A percentile compares a stretch with the other conserved stretches of the same genome.
These are phyloP conservation scores for Amanita fuliginea DNA, from an alignment of 768 basidiomycete genomes.

Conservation along the genomic window DNA sequence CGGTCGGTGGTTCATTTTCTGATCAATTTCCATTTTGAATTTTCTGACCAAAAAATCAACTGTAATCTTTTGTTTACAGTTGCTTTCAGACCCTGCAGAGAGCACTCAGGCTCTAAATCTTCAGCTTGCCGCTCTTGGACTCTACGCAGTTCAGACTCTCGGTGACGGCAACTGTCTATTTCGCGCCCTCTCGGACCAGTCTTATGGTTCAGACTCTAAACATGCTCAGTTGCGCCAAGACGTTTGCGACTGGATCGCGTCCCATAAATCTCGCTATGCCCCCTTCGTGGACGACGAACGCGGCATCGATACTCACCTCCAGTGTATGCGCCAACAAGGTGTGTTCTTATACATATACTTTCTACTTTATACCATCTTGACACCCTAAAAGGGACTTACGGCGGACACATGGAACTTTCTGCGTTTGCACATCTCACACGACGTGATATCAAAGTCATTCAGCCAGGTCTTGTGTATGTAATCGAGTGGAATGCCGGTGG, in stretches of 20 bases:
- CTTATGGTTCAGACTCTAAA: slow-evolving; percentile 61
- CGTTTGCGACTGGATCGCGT: slow-evolving; percentile 75
- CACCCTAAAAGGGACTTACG: slow-evolving; percentile 63
- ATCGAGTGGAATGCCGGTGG: slow-evolving; percentile 70
- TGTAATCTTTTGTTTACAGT: slow-evolving; percentile 14
- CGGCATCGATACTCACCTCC: slow-evolving; percentile 61
- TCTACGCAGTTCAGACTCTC: slow-evolving; percentile 80
- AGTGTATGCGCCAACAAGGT: slow-evolving; percentile 75
- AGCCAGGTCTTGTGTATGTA: slow-evolving; percentile 85
- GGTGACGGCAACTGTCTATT: slow-evolving; percentile 95
- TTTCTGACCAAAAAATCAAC: background rate
- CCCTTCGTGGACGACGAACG: slow-evolving; percentile 82
- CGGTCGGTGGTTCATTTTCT: slow-evolving; percentile 9
- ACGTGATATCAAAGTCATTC: slow-evolving; percentile 83
- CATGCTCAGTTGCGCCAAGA: slow-evolving; percentile 62
- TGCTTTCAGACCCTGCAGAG: slow-evolving; percentile 48
- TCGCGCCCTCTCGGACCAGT: slow-evolving; percentile 81
- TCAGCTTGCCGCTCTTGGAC: slow-evolving; percentile 67
- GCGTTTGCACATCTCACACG: slow-evolving; percentile 77
- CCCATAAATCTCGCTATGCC: slow-evolving; percentile 61
- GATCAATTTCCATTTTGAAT: slow-evolving; percentile 5
- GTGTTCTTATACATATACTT: slow-evolving; percentile 13
- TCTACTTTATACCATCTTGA: slow-evolving; percentile 3
- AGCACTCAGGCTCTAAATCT: slow-evolving; percentile 56
- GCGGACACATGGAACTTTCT: slow-evolving; percentile 88